Evolutionary conservation across 78 protist genomes (phyloP).

Genomic region (Chrysochromulina parva): DNA sequence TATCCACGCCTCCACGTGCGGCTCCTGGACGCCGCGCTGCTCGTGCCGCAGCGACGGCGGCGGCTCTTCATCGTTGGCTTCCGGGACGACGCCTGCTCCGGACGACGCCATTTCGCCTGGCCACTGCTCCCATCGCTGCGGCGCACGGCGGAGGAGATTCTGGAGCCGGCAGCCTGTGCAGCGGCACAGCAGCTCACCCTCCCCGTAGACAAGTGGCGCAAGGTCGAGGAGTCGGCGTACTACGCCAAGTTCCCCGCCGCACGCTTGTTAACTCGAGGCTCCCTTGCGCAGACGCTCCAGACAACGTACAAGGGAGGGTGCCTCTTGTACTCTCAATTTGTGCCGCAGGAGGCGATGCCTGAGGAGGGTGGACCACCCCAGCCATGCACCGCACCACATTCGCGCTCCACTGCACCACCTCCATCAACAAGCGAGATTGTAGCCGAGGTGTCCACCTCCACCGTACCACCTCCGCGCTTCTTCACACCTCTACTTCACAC

Average conservation of each 20-base stretch:
- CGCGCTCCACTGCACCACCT: too few species aligned
- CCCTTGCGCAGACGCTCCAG: not conserved
- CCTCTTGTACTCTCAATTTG: not conserved
- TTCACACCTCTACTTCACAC: too few species aligned
- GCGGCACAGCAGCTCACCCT: not conserved
- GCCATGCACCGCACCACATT: too few species aligned
- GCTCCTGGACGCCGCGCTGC: not conserved
- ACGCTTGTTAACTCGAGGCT: not conserved
- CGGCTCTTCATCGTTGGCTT: not conserved
- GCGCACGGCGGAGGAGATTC: not conserved
- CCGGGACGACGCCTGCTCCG: not conserved
- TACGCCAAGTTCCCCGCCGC: not conserved
- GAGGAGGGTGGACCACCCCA: too few species aligned
- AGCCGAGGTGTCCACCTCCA: too few species aligned
- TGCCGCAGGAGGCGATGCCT: too few species aligned
- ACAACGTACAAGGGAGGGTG: not conserved
- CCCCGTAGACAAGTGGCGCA: not conserved
- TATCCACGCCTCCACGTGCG: not conserved
- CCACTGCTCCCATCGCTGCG: not conserved
- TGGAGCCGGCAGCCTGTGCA: too few species aligned
- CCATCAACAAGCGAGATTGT: too few species aligned
- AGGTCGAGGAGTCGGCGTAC: not conserved
- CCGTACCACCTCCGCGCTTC: too few species aligned
- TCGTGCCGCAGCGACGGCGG: not conserved
- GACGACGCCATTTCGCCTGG: not conserved